These are phyloP conservation scores for Tylopilus rubrobrunneus DNA, from an alignment of 768 basidiomycete species.

Conservation along the genomic window DNA sequence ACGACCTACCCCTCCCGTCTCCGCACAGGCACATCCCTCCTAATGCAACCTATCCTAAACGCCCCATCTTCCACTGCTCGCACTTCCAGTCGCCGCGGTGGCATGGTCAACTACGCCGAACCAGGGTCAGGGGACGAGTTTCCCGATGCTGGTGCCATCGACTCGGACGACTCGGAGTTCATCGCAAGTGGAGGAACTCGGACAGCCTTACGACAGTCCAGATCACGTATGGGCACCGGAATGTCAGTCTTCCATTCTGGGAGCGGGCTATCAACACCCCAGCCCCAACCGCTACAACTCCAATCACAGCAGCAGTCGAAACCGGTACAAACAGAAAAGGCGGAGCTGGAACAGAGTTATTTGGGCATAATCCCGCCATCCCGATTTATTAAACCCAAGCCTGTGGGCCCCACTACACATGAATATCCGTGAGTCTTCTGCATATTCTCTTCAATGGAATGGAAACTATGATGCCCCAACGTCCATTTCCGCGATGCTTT, in stretches of 20 bases:
- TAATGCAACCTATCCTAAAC: constrained; percentile 81
- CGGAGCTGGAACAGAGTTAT: constrained; percentile 83
- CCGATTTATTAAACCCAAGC: constrained; percentile 64
- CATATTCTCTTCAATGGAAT: constrained; percentile 2
- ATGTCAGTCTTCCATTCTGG: constrained; percentile 55
- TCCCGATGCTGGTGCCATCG: constrained; percentile 75
- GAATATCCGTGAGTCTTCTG: constrained; percentile 64
- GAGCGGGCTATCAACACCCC: constrained; percentile 39
- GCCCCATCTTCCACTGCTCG: constrained; percentile 40
- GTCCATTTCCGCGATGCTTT: constrained; percentile 17
- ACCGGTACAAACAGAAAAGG: constrained; percentile 38
- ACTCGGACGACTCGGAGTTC: constrained; percentile 84
- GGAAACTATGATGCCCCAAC: constrained; percentile 4
- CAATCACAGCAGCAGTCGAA: constrained; percentile 18
- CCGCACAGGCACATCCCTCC: constrained; percentile 81
- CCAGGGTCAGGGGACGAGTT: constrained; percentile 80
- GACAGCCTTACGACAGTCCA: constrained; percentile 49
- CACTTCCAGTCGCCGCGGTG: constrained; percentile 55
- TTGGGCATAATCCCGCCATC: constrained; percentile 82
- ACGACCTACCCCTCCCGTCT: constrained; percentile 89
- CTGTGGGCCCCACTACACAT: constrained; percentile 58
- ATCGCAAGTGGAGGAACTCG: constrained; percentile 61
- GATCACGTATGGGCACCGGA: constrained; percentile 41
- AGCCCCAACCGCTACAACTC: constrained; percentile 22
- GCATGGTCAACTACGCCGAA: constrained; percentile 83